phyloP scores from a whole-genome alignment of 2,329 filamentous ascomycete genomes.

The Chaetomium olivaceum region DNA sequence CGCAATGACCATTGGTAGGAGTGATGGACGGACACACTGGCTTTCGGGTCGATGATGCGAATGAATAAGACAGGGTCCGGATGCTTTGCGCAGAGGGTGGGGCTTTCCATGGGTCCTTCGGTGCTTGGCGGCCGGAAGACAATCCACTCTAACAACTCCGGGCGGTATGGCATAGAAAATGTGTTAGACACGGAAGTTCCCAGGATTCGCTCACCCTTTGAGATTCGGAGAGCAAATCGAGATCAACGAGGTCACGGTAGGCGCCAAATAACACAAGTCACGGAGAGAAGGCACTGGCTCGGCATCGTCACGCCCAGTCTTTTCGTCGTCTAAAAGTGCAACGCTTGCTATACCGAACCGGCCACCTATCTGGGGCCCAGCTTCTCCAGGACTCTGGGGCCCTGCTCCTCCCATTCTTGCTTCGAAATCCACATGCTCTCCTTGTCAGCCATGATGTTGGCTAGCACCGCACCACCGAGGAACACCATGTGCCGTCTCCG shows the following conservation, averaged over 20 bases:
- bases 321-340: slow-evolving; percentile 16
- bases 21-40: background rate
- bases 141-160: background rate
- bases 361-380: slow-evolving; percentile 73
- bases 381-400: slow-evolving; percentile 81
- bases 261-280: background rate
- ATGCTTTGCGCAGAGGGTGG: background rate
- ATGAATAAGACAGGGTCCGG: background rate
- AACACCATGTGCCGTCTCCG: slow-evolving; percentile 97
- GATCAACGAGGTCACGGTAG: background rate
- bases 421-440: slow-evolving; percentile 99
- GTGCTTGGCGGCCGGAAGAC: background rate
- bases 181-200: background rate
- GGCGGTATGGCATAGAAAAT: background rate
- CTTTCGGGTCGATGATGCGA: background rate
- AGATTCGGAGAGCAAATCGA: background rate
- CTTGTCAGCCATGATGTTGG: slow-evolving; percentile 99
- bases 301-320: background rate
- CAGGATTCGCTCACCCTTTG: background rate
- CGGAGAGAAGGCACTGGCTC: background rate
- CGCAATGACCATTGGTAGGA: background rate
- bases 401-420: slow-evolving; percentile 95
- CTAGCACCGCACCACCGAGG: slow-evolving; percentile 90
- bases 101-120: background rate
- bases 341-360: slow-evolving; percentile 28